These are phyloP conservation scores for Huntiella abstrusa DNA, from an alignment of 2,329 filamentous ascomycete genomes.

Conservation along the genomic window DNA sequence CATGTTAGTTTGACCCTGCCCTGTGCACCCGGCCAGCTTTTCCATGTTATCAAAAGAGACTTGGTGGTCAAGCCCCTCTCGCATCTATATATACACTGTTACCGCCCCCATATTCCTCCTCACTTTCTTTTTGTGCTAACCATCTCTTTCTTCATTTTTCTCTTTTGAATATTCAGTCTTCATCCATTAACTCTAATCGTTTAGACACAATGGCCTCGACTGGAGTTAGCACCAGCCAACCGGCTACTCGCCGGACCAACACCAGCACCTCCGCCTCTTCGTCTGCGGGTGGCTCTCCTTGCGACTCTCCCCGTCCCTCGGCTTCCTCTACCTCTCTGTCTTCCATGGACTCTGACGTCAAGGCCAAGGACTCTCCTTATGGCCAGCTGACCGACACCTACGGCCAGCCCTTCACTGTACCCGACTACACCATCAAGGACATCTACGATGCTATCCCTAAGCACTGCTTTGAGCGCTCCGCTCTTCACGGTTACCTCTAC, in stretches of 20 bases:
- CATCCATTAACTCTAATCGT: background rate
- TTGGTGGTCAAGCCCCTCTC: background rate
- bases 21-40: background rate
- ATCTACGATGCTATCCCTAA: constrained; percentile 93
- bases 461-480: constrained; percentile 88
- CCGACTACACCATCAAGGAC: constrained; percentile 94
- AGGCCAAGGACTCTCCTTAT: constrained; percentile 25
- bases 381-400: constrained; percentile 73
- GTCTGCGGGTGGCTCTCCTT: constrained; percentile 35
- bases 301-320: constrained; percentile 39
- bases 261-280: constrained; percentile 14
- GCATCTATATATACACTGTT: background rate
- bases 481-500: constrained; percentile 55
- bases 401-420: constrained; percentile 83
- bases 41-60: background rate
- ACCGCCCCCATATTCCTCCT: background rate
- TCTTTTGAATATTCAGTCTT: background rate
- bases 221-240: constrained; percentile 8
- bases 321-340: constrained; percentile 84
- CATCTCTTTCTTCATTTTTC: constrained; percentile 1
- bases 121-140: background rate
- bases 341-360: constrained; percentile 52
- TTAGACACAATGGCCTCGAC: constrained; percentile 11
- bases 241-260: constrained; percentile 12
- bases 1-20: background rate